Base-by-base conservation (phyloP, 148 eudicot species). In the Chenopodium berlandieri region DNA sequence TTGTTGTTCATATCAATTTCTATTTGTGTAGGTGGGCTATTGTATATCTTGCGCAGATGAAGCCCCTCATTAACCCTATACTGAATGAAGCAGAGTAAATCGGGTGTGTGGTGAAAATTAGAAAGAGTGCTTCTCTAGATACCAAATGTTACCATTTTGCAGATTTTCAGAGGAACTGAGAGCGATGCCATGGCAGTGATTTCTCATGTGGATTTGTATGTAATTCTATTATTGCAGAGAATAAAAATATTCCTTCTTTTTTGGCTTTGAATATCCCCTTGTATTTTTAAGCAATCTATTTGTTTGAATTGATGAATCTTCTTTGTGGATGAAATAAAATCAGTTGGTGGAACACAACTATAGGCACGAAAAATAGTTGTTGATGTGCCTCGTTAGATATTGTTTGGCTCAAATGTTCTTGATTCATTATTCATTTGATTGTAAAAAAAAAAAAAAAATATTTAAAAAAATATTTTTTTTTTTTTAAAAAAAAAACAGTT, bases 41-140 rank as follows among this genome's bases (percentile, higher is more conserved):
- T 76, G 98, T 95, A 72, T 95, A 95, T 85, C 90, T 95, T 82
- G 93, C 98, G 25, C 98, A 95, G 88, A 85, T 95, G 98, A 93
- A 93, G 44, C 98, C 98, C 37, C 97, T 95, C 60, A 95, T 95
- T 50, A 96, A 93, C 87, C 98, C 97, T n/a, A 89, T 95, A 84
- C 84, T 95, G 83, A 95, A 89, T 65, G 98, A 93, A 86, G 89
- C 85, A 14, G 94, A 94, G 80, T 92, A 85, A 89, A 79, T 44
- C 70, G 37, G 83, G 69, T 25, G 25, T 47, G 20, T 63, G 65
- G 40, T 83, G 30, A 65, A 56, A 34, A 75, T 81, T 71, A 85
- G 77, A 71, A 68, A 6, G 58, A 31, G 66, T 78, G 84, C 58
- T 79, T 79, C 75, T 85, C 78, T 83, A 50, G 76, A 71, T 70